Evolutionary conservation across 768 basidiomycete genomes (phyloP).

Genomic region (Pleurotus eryngii): DNA sequence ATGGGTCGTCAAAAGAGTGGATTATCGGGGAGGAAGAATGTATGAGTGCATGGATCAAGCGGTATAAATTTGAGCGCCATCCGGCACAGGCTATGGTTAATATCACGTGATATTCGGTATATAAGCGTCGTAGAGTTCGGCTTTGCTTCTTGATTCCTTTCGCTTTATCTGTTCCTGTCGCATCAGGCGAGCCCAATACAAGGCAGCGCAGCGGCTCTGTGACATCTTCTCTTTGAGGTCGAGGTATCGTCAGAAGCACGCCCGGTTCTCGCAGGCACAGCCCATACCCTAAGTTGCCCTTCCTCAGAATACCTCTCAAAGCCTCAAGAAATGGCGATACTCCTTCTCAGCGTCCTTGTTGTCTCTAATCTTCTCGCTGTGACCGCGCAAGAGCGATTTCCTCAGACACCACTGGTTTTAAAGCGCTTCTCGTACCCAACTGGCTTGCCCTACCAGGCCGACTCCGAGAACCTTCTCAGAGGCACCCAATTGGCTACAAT

Average conservation of each 20-base stretch:
- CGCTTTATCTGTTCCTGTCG: not conserved
- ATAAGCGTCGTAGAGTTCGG: not conserved
- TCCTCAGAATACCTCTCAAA: not conserved
- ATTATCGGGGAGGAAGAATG: conserved; percentile 6
- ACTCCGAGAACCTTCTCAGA: conserved; percentile 39
- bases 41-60: conserved; percentile 1
- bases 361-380: not conserved
- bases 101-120: conserved; percentile 1
- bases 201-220: not conserved
- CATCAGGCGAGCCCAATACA: not conserved
- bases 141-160: not conserved
- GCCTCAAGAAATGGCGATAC: not conserved
- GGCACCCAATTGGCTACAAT: conserved; percentile 67
- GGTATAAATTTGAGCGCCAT: not conserved
- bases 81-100: not conserved
- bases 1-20: conserved; percentile 32
- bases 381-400: not conserved
- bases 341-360: not conserved
- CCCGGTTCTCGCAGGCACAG: conserved; percentile 3
- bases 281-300: conserved; percentile 1
- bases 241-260: not conserved
- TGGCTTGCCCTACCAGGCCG: conserved; percentile 49
- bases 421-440: conserved; percentile 14
- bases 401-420: not conserved
- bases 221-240: not conserved